These are phyloP conservation scores for Acer negundo DNA, from an alignment of 345 rosid species.

Conservation along the genomic window DNA sequence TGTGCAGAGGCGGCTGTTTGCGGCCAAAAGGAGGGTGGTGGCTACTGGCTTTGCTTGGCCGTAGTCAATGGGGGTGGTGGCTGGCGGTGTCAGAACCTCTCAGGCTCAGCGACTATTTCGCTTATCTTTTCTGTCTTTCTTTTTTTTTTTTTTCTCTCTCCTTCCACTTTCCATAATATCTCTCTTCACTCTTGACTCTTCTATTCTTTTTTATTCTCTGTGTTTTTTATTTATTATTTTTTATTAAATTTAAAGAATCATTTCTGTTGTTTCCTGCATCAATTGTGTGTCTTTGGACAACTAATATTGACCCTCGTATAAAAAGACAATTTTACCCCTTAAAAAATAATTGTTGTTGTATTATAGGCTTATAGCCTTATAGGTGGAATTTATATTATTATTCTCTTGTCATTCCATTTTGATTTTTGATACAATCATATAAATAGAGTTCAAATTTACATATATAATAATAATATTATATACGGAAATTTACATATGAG, in stretches of 20 bases:
- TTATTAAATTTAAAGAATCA: background rate
- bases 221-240: background rate
- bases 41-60: slow-evolving; percentile 9
- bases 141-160: slow-evolving; percentile 12
- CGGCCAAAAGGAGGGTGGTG: slow-evolving; percentile 14
- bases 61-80: slow-evolving; percentile 16
- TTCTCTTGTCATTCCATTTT: no score
- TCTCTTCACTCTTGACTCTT: slow-evolving; percentile 6
- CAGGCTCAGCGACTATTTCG: slow-evolving; percentile 7
- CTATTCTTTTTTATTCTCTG: background rate
- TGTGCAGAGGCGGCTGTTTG: slow-evolving; percentile 18
- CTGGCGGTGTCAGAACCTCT: slow-evolving; percentile 13
- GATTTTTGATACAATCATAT: no score
- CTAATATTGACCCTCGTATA: background rate
- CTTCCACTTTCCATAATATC: slow-evolving; percentile 14
- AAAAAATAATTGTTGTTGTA: no score
- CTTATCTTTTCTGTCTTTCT: background rate
- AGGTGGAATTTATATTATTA: no score
- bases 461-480: no score
- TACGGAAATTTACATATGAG: no score
- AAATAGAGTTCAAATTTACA: background rate
- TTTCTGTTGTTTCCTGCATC: slow-evolving; percentile 5
- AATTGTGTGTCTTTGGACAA: background rate
- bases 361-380: no score
- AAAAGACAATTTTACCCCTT: no score